Percentiles rank a stretch among this genome's conserved stretches.
These are phyloP conservation scores for Gastrolobium bilobum DNA, from an alignment of 306 rosid genomes.

Conservation along the genomic window DNA sequence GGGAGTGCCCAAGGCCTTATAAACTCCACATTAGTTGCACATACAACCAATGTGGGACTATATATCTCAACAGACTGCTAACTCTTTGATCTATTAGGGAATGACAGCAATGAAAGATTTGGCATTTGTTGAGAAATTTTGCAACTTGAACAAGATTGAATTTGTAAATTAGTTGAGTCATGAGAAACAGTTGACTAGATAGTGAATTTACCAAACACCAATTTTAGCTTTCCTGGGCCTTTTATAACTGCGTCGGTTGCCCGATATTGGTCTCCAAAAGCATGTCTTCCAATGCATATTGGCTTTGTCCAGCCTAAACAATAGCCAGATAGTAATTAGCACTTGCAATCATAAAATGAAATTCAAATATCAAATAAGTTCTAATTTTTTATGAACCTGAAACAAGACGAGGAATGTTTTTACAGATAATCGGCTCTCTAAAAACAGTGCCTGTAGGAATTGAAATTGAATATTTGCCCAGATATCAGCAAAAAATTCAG, in stretches of 20 bases:
- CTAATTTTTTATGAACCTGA: slow-evolving; percentile 66
- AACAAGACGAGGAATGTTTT: slow-evolving; percentile 92
- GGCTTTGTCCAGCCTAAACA: slow-evolving; percentile 92
- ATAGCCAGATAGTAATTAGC: slow-evolving; percentile 30
- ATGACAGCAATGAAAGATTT: background rate
- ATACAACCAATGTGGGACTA: too few relatives aligned
- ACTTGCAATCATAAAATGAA: slow-evolving; percentile 31
- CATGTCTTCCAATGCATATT: slow-evolving; percentile 98
- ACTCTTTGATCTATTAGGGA: slow-evolving; percentile 13
- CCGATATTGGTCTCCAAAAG: slow-evolving; percentile 95
- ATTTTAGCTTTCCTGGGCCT: slow-evolving; percentile 88
- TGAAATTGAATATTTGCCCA: slow-evolving; percentile 19
- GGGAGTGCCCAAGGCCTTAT: too few relatives aligned
- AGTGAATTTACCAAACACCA: slow-evolving; percentile 81
- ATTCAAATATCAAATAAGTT: slow-evolving; percentile 28
- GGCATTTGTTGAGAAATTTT: slow-evolving; percentile 18
- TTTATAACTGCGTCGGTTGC: slow-evolving; percentile 89
- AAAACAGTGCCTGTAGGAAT: slow-evolving; percentile 84
- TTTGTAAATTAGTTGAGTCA: slow-evolving; percentile 16
- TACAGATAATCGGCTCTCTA: slow-evolving; percentile 96
- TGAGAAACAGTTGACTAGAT: slow-evolving; percentile 37
- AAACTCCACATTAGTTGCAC: too few relatives aligned
- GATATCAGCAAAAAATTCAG: slow-evolving; percentile 31
- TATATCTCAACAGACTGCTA: too few relatives aligned
- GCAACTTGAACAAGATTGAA: slow-evolving; percentile 42